Evolutionary conservation across 768 basidiomycete genomes (phyloP), one percentile per base, ranked within the genome.

Genomic region (Gyrodon lividus): DNA sequence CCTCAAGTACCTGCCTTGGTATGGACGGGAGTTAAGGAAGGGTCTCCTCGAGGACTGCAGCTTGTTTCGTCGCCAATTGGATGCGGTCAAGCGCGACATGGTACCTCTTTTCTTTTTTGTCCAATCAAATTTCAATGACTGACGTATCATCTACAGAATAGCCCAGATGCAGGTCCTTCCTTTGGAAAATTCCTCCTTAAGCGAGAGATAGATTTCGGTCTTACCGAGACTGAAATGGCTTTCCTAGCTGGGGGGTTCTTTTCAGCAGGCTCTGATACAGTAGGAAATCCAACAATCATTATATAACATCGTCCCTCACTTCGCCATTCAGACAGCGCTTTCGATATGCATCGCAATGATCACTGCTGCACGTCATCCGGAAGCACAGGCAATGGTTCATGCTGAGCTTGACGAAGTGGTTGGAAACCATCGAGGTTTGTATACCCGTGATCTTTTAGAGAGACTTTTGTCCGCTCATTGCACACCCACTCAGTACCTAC

Each of bases 181-280:
- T 84, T 84, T 54, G 81, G 73, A 1, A 77, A 75, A 60, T 78
- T 77, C 52, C 73, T 83, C 22, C 63, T 83, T 2, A 74, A 80
- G 49, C 73, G 72, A 16, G 79, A 80, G 55, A 51, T 58, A 0
- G 75, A 79, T 51, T 74, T 77, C 19, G 76, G 74, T 17, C 70
- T 83, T 8, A 68, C 77, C 3, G 74, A 80, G 52, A 67, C 74
- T 39, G 80, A 84, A 55, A 72, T 74, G 3, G 76, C 81, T 0
- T 84, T 82, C 59, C 73, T 84, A 16, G 79, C 78, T 2, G 82
- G 82, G 0, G 72, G 72, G 24, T 74, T 83, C 70, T 83, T 83
- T 57, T 74, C 81, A 34, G 82, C 80, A 23, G 81, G 81, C 1
- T 74, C 76, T 1, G 80, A 82, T 54, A 82, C 82, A 6, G 71